Base-by-base conservation (phyloP, 257 asterid species). In the Schizonepeta tenuifolia region DNA sequence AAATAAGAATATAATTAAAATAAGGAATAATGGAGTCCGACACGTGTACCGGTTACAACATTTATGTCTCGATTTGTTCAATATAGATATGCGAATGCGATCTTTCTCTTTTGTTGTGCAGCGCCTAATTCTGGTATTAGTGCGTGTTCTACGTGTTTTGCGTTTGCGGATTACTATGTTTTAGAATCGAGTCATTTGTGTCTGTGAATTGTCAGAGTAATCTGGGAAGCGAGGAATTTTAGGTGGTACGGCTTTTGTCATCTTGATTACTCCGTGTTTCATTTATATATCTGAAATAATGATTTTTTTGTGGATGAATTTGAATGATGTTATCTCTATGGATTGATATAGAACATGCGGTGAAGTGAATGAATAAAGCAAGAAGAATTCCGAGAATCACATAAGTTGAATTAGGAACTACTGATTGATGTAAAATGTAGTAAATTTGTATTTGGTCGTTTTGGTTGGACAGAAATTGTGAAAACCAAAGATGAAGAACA, bases 401-500 rank as follows among this genome's bases (percentile, higher is more conserved):
- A 10, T 31, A 6, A n/a, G 62, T 26, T 50, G 67, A 17, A 9
- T 65, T 1, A 65, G 54, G 26, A 31, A 20, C 2, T 56, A 6
- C 10, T 69, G 33, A 61, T 51, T 4, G 10, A 36, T 61, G 40
- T 20, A 22, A 12, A 38, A 47, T 6, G 15, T n/a, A n/a, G n/a
- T n/a, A n/a, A n/a, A n/a, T n/a, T n/a, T n/a, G n/a, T n/a, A 13
- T 35, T 18, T 54, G 31, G 28, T 18, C 36, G 21, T 67, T 67
- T 56, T 35, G 20, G 3, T 47, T 67, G 44, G 46, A 49, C 76
- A 69, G 76, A 63, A 59, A 53, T 21, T 41, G 33, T 28, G 46
- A 63, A 67, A 50, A 63, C 69, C 69, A 76, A 83, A 69, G 41
- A 95, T 92, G 98, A 89, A 76, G 74, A 81, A 46, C 64, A 20